Evolutionary conservation across 441 rosid genomes (phyloP).

Genomic region (Biscutella laevigata): DNA sequence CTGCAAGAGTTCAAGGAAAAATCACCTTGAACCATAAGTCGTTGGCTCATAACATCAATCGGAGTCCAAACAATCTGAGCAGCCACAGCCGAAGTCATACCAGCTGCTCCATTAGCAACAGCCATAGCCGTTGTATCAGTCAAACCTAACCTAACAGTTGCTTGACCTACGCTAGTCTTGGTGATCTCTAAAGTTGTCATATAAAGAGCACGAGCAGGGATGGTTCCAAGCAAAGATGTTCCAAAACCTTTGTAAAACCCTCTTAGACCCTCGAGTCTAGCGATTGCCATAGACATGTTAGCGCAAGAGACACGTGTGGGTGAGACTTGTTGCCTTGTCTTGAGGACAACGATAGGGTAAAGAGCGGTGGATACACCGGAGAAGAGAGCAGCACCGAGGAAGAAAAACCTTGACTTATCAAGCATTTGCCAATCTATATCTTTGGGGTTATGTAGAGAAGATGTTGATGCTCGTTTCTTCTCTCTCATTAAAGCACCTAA

Average conservation of each 20-base stretch:
- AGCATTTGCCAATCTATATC: conserved; percentile 91
- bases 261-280: conserved; percentile 53
- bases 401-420: conserved; percentile 72
- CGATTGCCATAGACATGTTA: conserved; percentile 40
- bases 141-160: conserved; percentile 47
- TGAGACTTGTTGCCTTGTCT: conserved; percentile 77
- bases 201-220: conserved; percentile 76
- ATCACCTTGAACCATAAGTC: conserved; percentile 75
- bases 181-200: conserved; percentile 87
- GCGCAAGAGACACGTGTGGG: conserved; percentile 44
- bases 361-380: conserved; percentile 73
- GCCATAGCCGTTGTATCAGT: conserved; percentile 53
- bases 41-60: conserved; percentile 77
- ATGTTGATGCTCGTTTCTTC: conserved; percentile 29
- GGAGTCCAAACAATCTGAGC: conserved; percentile 87
- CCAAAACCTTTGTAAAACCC: conserved; percentile 78
- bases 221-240: conserved; percentile 69
- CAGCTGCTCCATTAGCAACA: conserved; percentile 61
- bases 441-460: conserved; percentile 47
- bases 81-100: conserved; percentile 70
- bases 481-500: conserved; percentile 50
- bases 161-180: conserved; percentile 60
- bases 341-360: conserved; percentile 66
- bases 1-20: conserved; percentile 28
- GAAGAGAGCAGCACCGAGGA: conserved; percentile 81